Base-by-base conservation (phyloP, 768 basidiomycete species). In the Sporobolomyces phaffii region DNA sequence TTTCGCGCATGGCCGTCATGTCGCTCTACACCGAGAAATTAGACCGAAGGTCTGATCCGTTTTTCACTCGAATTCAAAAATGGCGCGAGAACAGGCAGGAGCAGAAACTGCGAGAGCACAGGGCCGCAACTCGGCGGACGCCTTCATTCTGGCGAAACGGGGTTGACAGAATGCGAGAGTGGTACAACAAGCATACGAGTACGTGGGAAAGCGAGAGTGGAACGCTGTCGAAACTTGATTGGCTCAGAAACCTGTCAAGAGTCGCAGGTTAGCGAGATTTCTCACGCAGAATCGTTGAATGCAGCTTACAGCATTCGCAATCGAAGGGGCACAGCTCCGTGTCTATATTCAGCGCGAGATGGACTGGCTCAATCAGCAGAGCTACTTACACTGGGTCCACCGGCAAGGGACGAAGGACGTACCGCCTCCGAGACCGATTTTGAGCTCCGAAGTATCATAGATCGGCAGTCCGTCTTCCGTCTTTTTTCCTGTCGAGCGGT, bases 401-500 rank as follows among this genome's bases (percentile, higher is more conserved):
- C 6, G 13, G 11, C 22, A 41, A 50, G 11, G 28, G n/a, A 20
- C 28, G 47, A 10, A 2, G 28, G 26, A 45, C 65, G 26, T 28
- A 70, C 72, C 69, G 38, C 74, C 74, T 11, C 74, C 74, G 15
- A 67, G 26, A 1, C 73, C 73, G 43, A 73, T 73, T 49, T 65
- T 70, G 44, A 75, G 73, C 40, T 75, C 74, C 18, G 66, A 29
- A 9, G 52, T 60, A 43, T 63, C 64, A 63, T 72, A 75, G 36
- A 75, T 75, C 20, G 68, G 58, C 50, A 75, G 36, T 8, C 74
- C 74, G 48, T 75, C 74, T 5, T 75, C 74, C n/a, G 74, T 75
- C 40, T 66, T 62, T 8, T 64, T 60, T 8, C 74, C 73, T 74
- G 68, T 2, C 0, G 26, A 24, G 0, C 54, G 38, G 17, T n/a